Evolutionary conservation across 176 grass and related monocot genomes (phyloP).

Genomic region (Juncus effusus): DNA sequence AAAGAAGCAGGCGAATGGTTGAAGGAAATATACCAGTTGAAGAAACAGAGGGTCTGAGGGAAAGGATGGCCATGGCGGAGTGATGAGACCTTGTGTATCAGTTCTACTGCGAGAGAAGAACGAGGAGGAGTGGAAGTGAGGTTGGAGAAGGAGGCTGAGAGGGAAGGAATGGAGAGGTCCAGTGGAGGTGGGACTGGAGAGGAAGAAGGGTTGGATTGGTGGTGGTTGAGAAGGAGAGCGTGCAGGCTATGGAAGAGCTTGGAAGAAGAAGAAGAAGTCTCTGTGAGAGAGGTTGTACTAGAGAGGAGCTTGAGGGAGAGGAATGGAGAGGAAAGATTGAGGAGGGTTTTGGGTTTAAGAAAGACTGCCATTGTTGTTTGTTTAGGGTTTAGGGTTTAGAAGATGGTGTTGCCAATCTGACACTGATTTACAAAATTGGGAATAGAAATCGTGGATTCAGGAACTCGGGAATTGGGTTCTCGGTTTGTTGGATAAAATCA

Average conservation of each 20-base stretch:
- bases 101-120: slow-evolving; percentile 33
- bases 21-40: slow-evolving; percentile 48
- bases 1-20: slow-evolving; percentile 20
- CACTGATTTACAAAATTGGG: background rate
- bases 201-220: slow-evolving; percentile 35
- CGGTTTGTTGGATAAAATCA: background rate
- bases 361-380: slow-evolving; percentile 52
- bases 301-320: slow-evolving; percentile 28
- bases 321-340: slow-evolving; percentile 13
- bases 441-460: background rate
- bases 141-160: slow-evolving; percentile 28
- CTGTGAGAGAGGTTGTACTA: slow-evolving; percentile 26
- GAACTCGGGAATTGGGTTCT: slow-evolving; percentile 15
- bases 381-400: background rate
- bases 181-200: slow-evolving; percentile 18
- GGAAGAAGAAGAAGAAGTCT: slow-evolving; percentile 26
- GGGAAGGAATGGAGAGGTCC: slow-evolving; percentile 33
- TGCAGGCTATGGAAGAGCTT: slow-evolving; percentile 62
- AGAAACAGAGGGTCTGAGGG: slow-evolving; percentile 57
- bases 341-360: slow-evolving; percentile 37
- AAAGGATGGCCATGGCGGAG: slow-evolving; percentile 66
- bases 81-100: slow-evolving; percentile 52
- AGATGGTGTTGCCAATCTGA: slow-evolving; percentile 1
- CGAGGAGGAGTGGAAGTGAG: slow-evolving; percentile 41
- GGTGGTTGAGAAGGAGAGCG: slow-evolving; percentile 56